Evolutionary conservation across 805 yeast species (phyloP), one percentile per base, ranked within the genome.

Genomic region (Sugiyamaella valdiviana): DNA sequence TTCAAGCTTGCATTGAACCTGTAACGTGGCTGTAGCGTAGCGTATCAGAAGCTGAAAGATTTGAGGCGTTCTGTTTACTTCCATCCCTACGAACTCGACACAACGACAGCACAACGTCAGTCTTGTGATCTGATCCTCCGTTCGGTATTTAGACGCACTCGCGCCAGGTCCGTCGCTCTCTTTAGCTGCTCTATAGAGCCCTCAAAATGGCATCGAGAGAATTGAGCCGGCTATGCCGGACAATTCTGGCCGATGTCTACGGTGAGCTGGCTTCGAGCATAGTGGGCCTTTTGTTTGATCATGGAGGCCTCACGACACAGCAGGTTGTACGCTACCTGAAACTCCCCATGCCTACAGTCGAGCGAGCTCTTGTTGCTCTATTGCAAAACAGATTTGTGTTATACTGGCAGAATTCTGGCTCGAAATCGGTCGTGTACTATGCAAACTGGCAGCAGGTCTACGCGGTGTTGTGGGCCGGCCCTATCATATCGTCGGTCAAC

Each of bases 351-450:
- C 63, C 75, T 12, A 66, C 75, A 12, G 78, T 86, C 16, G 81
- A 81, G 54, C 76, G 82, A 29, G 72, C 85, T 0, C 69, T 91
- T 39, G 95, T 86, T 3, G 77, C 90, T 6, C 68, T 91, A 58
- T 73, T 90, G 37, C 96, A 91, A 65, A 70, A 87, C 53, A 78
- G 85, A 51, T 84, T 95, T 63, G 80, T 86, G 7, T 75, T 75
- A 20, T 79, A 79, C 59, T 81, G 89, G 79, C 67, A 67, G 15
- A 84, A 79, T 55, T 42, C 47, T 45, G 38, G 29, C 52, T 12
- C 48, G 36, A 20, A 44, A 38, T 6, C 20, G 15, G 54, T 44
- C 0, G 75, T 68, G 57, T 88, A 89, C 63, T 70, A 70, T 24
- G 76, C 80, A 51, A 76, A 82, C 58, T 83, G 82, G 52, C 73